phyloP scores from a whole-genome alignment of 441 rosid species.

The Kokia cookei region DNA sequence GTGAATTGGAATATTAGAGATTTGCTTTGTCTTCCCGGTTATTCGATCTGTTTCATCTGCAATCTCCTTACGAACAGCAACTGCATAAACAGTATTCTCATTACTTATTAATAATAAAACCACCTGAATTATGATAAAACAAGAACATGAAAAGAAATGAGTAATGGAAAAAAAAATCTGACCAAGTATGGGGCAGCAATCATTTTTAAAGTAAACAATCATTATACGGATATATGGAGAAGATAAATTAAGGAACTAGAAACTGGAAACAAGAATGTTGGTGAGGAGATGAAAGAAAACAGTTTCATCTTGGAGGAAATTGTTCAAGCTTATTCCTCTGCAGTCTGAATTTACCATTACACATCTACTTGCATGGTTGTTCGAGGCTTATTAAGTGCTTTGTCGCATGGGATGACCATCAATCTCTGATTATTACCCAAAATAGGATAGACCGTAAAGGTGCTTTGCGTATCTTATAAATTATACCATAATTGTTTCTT shows the following conservation, averaged over 20 bases:
- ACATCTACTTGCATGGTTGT: too few relatives aligned
- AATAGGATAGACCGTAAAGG: too few relatives aligned
- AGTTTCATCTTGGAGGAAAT: too few relatives aligned
- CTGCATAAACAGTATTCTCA: conserved; percentile 33
- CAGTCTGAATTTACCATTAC: too few relatives aligned
- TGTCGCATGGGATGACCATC: too few relatives aligned
- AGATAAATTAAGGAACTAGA: not conserved
- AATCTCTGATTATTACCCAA: too few relatives aligned
- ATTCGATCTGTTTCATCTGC: conserved; percentile 95
- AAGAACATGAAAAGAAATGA: not conserved
- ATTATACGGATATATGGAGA: not conserved
- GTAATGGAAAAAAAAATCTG: not conserved
- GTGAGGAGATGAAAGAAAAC: too few relatives aligned
- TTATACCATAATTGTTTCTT: too few relatives aligned
- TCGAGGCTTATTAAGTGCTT: too few relatives aligned
- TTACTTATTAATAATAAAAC: not conserved
- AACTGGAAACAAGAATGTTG: not conserved
- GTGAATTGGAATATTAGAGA: conserved; percentile 90
- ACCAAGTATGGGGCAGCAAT: not conserved
- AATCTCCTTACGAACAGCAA: conserved; percentile 90
- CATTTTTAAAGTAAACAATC: not conserved
- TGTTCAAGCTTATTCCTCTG: too few relatives aligned
- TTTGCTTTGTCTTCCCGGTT: conserved; percentile 87
- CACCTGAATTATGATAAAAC: not conserved
- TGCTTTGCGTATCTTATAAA: too few relatives aligned